Conservation (phyloP, 495 filamentous ascomycete genomes). For the Hyaloscypha hepaticicola region DNA sequence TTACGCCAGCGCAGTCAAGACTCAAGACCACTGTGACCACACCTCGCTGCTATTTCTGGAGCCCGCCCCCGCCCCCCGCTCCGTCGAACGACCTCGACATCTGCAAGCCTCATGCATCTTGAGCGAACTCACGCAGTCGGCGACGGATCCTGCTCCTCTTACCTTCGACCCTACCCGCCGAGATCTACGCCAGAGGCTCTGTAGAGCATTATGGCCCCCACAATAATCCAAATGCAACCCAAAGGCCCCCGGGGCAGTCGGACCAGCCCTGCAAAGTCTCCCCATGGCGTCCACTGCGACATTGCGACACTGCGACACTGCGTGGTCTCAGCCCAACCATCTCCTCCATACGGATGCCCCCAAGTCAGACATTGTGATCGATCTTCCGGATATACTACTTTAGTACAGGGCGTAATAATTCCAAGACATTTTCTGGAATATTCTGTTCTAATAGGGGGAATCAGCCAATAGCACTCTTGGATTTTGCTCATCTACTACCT, state of each 20-base stretch:
- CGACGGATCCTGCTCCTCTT: not conserved
- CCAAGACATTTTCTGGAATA: too few species aligned
- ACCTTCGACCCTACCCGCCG: not conserved
- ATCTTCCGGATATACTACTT: too few species aligned
- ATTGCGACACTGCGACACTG: too few species aligned
- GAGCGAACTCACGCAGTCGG: not conserved
- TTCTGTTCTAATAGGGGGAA: too few species aligned
- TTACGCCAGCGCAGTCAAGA: not conserved
- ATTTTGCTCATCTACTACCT: too few species aligned
- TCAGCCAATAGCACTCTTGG: too few species aligned
- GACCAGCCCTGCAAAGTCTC: not conserved
- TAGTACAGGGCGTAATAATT: too few species aligned
- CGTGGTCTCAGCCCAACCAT: not conserved
- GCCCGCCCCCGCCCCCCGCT: too few species aligned
- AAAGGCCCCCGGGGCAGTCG: not conserved
- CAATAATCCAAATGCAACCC: not conserved
- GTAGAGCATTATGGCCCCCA: not conserved
- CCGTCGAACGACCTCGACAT: not conserved
- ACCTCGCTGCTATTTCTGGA: not conserved
- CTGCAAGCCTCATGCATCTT: constrained; percentile 1
- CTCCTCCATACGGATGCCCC: too few species aligned
- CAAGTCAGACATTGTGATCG: too few species aligned
- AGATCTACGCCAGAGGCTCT: not conserved
- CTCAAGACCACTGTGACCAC: too few species aligned
- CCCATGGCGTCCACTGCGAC: too few species aligned